Conservation (phyloP, 352 stramenopile species). For the Phytophthora cactorum region DNA sequence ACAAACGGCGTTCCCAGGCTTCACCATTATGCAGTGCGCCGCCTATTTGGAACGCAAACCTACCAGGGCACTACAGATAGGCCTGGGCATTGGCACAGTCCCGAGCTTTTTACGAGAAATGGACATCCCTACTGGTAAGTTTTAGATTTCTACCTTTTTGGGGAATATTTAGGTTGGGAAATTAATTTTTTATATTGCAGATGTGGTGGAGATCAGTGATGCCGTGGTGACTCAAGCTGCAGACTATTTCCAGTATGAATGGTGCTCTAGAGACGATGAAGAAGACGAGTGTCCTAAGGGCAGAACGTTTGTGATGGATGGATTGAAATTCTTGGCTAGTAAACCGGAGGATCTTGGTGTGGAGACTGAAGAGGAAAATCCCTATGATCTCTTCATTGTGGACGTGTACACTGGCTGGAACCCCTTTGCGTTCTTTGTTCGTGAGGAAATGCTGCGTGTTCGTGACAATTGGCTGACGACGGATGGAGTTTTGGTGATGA, state of each 20-base stretch:
- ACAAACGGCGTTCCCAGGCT: constrained; percentile 77
- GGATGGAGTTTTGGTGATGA: constrained; percentile 73
- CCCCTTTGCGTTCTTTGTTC: constrained; percentile 71
- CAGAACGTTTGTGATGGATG: constrained; percentile 72
- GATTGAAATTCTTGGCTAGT: constrained; percentile 62
- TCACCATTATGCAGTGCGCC: constrained; percentile 83
- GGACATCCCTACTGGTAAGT: constrained; percentile 60
- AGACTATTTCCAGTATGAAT: constrained; percentile 79
- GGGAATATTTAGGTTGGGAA: constrained; percentile 1
- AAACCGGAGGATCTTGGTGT: constrained; percentile 28
- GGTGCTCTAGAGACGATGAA: constrained; percentile 39
- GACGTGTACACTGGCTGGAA: constrained; percentile 82
- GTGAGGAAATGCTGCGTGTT: constrained; percentile 59
- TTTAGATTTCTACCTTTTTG: not conserved
- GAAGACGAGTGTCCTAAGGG: constrained; percentile 46
- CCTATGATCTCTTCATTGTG: constrained; percentile 69
- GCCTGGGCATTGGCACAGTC: constrained; percentile 74
- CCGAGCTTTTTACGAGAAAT: constrained; percentile 68
- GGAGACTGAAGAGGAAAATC: constrained; percentile 13
- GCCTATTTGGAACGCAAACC: constrained; percentile 58
- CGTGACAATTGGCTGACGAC: constrained; percentile 59
- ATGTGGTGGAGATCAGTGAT: constrained; percentile 81
- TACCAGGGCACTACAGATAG: constrained; percentile 60
- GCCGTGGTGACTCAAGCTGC: constrained; percentile 66
- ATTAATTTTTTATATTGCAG: constrained; percentile 19